phyloP scores from a whole-genome alignment of 768 basidiomycete species.

The Amanita muscaria region DNA sequence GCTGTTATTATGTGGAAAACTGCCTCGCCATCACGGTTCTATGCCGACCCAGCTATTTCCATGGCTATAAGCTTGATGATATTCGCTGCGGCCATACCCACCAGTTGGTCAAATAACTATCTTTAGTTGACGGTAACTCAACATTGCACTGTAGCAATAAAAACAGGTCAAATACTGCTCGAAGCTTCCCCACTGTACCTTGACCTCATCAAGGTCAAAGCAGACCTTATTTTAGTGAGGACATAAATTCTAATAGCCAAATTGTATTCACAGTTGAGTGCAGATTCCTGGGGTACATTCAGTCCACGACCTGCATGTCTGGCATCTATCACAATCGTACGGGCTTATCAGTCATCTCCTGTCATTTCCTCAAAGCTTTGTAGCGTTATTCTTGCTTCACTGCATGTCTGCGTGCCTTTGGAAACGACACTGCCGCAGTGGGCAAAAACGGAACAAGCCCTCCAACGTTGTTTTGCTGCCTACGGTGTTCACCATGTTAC shows the following conservation, averaged over 20 bases:
- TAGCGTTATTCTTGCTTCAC: slow-evolving; percentile 43
- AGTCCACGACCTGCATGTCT: slow-evolving; percentile 45
- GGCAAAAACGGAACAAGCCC: slow-evolving; percentile 38
- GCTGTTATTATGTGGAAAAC: slow-evolving; percentile 42
- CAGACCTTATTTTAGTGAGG: slow-evolving; percentile 36
- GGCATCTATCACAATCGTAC: slow-evolving; percentile 48
- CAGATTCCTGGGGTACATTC: slow-evolving; percentile 39
- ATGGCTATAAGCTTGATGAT: slow-evolving; percentile 43
- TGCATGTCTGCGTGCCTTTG: slow-evolving; percentile 42
- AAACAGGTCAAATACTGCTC: slow-evolving; percentile 40
- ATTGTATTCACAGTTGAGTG: neutral
- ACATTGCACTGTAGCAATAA: slow-evolving; percentile 25
- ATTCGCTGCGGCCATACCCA: slow-evolving; percentile 42
- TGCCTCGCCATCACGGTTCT: slow-evolving; percentile 35
- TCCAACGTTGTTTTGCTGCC: slow-evolving; percentile 43
- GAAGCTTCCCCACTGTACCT: slow-evolving; percentile 44
- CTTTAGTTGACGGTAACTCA: neutral
- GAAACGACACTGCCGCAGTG: slow-evolving; percentile 41
- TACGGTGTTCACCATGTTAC: slow-evolving; percentile 49
- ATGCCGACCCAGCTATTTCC: slow-evolving; percentile 46
- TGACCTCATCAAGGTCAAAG: slow-evolving; percentile 39
- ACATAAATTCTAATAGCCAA: slow-evolving; percentile 6
- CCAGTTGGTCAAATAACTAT: slow-evolving; percentile 27
- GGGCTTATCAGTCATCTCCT: slow-evolving; percentile 11
- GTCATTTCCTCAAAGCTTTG: slow-evolving; percentile 1